Percentiles rank a stretch among this genome's conserved stretches.
Conservation (phyloP, 352 stramenopile species). For the Phytopythium vexans region DNA sequence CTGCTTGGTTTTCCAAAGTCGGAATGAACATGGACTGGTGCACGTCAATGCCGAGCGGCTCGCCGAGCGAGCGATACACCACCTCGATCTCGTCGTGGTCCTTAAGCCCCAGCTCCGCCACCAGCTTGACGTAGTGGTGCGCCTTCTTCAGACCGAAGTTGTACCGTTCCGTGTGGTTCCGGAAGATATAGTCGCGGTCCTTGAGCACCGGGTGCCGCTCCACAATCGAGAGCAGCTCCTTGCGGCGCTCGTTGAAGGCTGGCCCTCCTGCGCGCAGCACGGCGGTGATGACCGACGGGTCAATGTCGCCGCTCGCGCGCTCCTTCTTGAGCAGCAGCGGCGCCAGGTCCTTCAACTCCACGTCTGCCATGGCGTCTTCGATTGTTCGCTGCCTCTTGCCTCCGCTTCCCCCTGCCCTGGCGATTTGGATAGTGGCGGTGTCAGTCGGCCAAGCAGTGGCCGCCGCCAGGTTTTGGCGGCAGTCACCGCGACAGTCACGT, state of each 20-base stretch:
- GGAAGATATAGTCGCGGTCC: slow-evolving; percentile 19
- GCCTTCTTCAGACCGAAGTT: slow-evolving; percentile 25
- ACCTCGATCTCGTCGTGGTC: too few species aligned
- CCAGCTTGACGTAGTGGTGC: slow-evolving; percentile 35
- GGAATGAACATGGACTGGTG: slow-evolving; percentile 64
- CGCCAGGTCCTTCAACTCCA: slow-evolving; percentile 61
- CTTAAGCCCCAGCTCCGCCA: too few species aligned
- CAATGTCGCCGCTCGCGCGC: too few species aligned
- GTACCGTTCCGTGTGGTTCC: slow-evolving; percentile 14
- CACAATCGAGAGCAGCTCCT: slow-evolving; percentile 50
- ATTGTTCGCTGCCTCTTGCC: too few species aligned
- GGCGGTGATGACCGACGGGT: too few species aligned
- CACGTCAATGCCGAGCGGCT: slow-evolving; percentile 44
- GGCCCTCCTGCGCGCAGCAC: slow-evolving; percentile 29
- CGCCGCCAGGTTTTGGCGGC: too few species aligned
- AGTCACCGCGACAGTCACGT: too few species aligned
- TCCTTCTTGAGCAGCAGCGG: slow-evolving; percentile 56
- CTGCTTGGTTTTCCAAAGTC: slow-evolving; percentile 65
- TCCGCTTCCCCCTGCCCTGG: too few species aligned
- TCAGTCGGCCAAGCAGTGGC: too few species aligned
- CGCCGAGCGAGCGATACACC: too few species aligned
- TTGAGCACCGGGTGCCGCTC: slow-evolving; percentile 38
- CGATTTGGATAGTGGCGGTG: too few species aligned
- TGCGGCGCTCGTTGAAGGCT: slow-evolving; percentile 35
- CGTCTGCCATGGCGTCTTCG: too few species aligned